These are phyloP conservation scores for Exophiala oligosperma DNA, from an alignment of 2,329 filamentous ascomycete genomes.

Conservation along the genomic window DNA sequence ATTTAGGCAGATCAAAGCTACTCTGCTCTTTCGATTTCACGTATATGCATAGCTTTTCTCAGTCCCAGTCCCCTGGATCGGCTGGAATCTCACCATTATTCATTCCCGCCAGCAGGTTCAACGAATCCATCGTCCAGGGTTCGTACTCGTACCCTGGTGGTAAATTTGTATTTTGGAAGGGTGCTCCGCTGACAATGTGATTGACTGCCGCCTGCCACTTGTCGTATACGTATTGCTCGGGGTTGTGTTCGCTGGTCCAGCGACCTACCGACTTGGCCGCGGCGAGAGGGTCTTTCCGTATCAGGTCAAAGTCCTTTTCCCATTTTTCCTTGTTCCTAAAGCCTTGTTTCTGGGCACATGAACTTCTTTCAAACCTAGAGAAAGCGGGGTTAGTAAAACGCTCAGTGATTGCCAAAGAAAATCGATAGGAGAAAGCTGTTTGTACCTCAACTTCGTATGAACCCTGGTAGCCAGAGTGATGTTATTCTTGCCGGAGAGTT, in stretches of 20 bases:
- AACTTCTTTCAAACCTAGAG: constrained; percentile 37
- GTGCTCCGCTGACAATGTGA: constrained; percentile 16
- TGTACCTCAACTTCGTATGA: constrained; percentile 35
- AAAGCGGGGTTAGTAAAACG: too few relatives aligned
- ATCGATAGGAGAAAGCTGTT: not conserved
- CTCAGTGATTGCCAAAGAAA: not conserved
- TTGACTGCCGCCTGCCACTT: constrained; percentile 12
- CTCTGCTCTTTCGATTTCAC: too few relatives aligned
- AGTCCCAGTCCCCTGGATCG: too few relatives aligned
- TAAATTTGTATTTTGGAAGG: constrained; percentile 48
- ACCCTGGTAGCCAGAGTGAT: constrained; percentile 53
- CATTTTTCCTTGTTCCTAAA: constrained; percentile 41
- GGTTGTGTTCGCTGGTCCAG: constrained; percentile 8
- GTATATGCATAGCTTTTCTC: too few relatives aligned
- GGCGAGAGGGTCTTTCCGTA: constrained; percentile 1
- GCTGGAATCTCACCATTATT: too few relatives aligned
- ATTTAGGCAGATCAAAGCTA: too few relatives aligned
- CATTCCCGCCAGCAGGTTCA: too few relatives aligned
- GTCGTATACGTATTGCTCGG: constrained; percentile 9
- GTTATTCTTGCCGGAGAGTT: constrained; percentile 25
- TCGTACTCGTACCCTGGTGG: constrained; percentile 44
- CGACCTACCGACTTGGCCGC: not conserved
- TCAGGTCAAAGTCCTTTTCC: not conserved
- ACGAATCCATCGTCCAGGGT: constrained; percentile 41
- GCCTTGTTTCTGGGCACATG: constrained; percentile 50